Percentiles rank a stretch among this genome's conserved stretches.
These are phyloP conservation scores for Multifurca ochricompacta DNA, from an alignment of 768 basidiomycete genomes.

Conservation along the genomic window DNA sequence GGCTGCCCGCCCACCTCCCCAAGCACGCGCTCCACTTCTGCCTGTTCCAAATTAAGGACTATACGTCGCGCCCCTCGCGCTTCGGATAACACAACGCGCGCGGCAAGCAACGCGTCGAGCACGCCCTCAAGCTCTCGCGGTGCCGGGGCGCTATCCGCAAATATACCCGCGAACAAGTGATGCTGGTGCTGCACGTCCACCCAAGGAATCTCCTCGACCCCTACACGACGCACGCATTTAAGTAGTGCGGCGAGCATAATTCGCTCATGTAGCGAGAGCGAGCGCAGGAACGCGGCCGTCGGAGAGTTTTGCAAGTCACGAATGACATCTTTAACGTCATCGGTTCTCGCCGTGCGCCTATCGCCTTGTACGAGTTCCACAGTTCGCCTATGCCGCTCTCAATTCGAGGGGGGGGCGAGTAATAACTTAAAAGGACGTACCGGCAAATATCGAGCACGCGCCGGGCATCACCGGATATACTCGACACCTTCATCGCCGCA, in stretches of 20 bases:
- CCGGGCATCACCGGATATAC: conserved; percentile 89
- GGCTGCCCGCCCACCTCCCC: conserved; percentile 65
- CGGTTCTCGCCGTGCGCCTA: conserved; percentile 47
- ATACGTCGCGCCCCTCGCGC: conserved; percentile 61
- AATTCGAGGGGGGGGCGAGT: too few relatives aligned
- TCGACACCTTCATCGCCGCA: conserved; percentile 70
- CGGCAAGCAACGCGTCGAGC: conserved; percentile 67
- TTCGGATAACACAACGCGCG: conserved; percentile 70
- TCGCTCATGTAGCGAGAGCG: conserved; percentile 82
- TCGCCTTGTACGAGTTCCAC: conserved; percentile 66
- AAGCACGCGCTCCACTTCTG: conserved; percentile 79
- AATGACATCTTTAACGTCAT: conserved; percentile 73
- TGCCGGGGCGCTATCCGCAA: conserved; percentile 54
- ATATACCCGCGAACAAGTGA: conserved; percentile 54
- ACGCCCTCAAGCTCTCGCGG: conserved; percentile 58
- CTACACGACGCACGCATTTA: conserved; percentile 74
- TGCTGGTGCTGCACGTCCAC: conserved; percentile 76
- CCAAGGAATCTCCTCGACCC: conserved; percentile 85
- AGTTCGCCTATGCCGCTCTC: conserved; percentile 61
- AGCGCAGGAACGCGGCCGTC: conserved; percentile 71
- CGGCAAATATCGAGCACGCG: conserved; percentile 90
- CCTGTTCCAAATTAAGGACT: conserved; percentile 74
- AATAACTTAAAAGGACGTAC: conserved; percentile 32
- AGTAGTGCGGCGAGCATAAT: conserved; percentile 80
- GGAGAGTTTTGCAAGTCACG: conserved; percentile 87